Evolutionary conservation across 805 yeast species (phyloP), one percentile per base, ranked within the genome.

Genomic region (Martiniozyma abietophila): DNA sequence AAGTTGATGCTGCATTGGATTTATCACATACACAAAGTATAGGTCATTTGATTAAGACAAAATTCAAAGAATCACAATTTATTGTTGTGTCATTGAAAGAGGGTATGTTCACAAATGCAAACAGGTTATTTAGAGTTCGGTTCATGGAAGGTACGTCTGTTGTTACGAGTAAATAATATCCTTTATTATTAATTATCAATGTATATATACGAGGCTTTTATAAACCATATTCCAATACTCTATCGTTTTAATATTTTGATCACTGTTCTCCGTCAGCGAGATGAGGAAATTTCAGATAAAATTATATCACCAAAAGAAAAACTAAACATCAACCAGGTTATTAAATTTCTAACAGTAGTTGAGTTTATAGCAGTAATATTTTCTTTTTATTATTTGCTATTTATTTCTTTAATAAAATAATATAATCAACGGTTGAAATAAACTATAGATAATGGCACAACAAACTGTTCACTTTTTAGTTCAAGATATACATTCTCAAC

Each of bases 31-130:
- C 99, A 1, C 97, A 92, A 56, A 92, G 92, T 50, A 92, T 92
- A 50, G 99, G 99, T 4, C 95, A 85, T 51, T 66, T 92, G 54
- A 92, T 92, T 57, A 92, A 89, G 60, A 89, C 96, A 0, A 66
- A 95, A 46, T 92, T 92, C 61, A 81, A 83, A 56, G 96, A 95
- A 1, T 82, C 96, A 2, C 99, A 92, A 54, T 92, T 92, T 54
- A 89, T 92, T 44, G 94, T 92, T 31, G 98, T 92, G 16, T 84
- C 96, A 18, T 73, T 92, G 61, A 92, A 92, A 53, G 99, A 92
- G 58, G 98, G 97, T 10, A 85, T 92, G 95, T 92, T 92, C 53
- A 80, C 95, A 8, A 92, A 92, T 58, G 99, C 98, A 7, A 94
- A 94, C 53, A 69, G 95, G 43, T 83, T 92, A 15, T 92, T 86